phyloP scores from a whole-genome alignment of 805 yeast genomes.

The Kodamaea fukazawae region DNA sequence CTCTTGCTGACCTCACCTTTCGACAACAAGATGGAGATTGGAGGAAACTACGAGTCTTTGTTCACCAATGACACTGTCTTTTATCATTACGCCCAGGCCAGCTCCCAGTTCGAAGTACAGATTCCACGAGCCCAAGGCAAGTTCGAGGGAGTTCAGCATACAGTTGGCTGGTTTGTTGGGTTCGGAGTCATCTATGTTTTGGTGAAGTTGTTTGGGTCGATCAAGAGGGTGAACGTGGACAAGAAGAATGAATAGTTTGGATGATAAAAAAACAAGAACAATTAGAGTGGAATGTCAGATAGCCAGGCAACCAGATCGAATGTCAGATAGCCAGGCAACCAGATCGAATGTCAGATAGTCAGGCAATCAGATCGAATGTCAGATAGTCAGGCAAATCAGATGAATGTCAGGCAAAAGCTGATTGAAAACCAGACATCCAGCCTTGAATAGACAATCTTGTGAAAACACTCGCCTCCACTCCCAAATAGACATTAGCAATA shows the following conservation, averaged over 20 bases:
- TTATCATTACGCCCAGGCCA: slow-evolving; percentile 23
- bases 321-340: too few relatives aligned
- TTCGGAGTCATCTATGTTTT: slow-evolving; percentile 10
- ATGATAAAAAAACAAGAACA: neutral
- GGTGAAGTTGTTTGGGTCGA: slow-evolving; percentile 5
- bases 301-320: too few relatives aligned
- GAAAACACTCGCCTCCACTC: too few relatives aligned
- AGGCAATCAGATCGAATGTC: too few relatives aligned
- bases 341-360: too few relatives aligned
- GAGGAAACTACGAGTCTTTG: slow-evolving; percentile 34
- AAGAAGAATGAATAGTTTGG: slow-evolving; percentile 3
- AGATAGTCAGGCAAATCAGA: too few relatives aligned
- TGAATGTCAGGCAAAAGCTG: too few relatives aligned
- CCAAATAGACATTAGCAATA: too few relatives aligned
- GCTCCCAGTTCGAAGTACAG: slow-evolving; percentile 1
- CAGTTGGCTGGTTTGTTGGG: slow-evolving; percentile 10
- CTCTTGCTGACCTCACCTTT: slow-evolving; percentile 38
- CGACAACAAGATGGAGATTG: slow-evolving; percentile 25
- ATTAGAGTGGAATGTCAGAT: too few relatives aligned
- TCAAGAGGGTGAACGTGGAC: neutral
- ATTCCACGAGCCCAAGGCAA: slow-evolving; percentile 13
- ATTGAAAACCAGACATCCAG: too few relatives aligned
- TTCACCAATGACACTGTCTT: slow-evolving; percentile 42
- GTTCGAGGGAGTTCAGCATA: slow-evolving; percentile 5
- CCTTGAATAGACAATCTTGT: too few relatives aligned